Conservation (phyloP, 2,329 filamentous ascomycete genomes). For the Fusarium guadeloupense region DNA sequence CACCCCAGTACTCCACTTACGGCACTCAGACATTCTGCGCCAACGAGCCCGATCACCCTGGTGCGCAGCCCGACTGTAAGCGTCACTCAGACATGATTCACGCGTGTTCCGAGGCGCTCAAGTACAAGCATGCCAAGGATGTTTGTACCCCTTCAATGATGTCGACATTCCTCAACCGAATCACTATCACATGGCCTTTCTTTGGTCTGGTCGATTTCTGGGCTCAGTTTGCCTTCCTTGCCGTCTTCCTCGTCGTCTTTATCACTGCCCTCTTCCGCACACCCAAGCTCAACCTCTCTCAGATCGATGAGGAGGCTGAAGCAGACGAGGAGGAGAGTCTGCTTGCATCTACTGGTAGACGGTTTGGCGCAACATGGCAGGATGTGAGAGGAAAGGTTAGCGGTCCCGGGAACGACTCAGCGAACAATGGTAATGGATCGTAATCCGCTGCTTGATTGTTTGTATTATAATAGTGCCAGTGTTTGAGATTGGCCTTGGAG, state of each 20-base stretch:
- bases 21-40: slow-evolving; percentile 95
- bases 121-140: slow-evolving; percentile 74
- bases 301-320: slow-evolving; percentile 88
- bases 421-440: slow-evolving; percentile 32
- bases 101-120: slow-evolving; percentile 80
- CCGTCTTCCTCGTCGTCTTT: slow-evolving; percentile 83
- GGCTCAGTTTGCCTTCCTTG: slow-evolving; percentile 93
- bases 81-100: slow-evolving; percentile 76
- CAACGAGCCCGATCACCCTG: slow-evolving; percentile 68
- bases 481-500: slow-evolving; percentile 1
- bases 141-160: slow-evolving; percentile 93
- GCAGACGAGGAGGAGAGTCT: slow-evolving; percentile 94
- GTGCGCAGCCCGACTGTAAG: slow-evolving; percentile 78
- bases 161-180: slow-evolving; percentile 91
- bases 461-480: not conserved
- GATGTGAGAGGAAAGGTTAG: slow-evolving; percentile 73
- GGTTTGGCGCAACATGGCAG: slow-evolving; percentile 88
- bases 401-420: slow-evolving; percentile 24
- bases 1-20: slow-evolving; percentile 93
- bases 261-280: slow-evolving; percentile 81
- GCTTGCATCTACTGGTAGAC: slow-evolving; percentile 80
- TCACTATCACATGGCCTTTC: slow-evolving; percentile 93
- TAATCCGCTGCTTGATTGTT: slow-evolving; percentile 26
- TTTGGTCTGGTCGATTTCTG: slow-evolving; percentile 95
- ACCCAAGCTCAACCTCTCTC: slow-evolving; percentile 77